Conservation (phyloP, 1,284 basidiomycete genomes). For the Afroboletus lepidellus region DNA sequence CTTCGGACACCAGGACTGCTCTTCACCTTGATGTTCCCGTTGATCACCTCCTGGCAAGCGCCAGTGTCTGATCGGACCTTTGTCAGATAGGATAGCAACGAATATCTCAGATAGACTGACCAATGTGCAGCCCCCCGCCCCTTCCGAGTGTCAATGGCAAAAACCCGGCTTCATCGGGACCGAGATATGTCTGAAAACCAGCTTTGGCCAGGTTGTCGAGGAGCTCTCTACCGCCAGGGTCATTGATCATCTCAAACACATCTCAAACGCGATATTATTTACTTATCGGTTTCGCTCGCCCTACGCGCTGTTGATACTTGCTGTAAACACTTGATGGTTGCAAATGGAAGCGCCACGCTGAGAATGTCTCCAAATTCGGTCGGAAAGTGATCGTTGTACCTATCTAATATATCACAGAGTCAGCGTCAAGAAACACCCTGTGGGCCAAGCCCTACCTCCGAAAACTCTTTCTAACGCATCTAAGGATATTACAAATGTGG, state of each 20-base stretch:
- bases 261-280: not conserved
- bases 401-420: conserved; percentile 8
- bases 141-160: conserved; percentile 36
- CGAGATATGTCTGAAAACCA: conserved; percentile 44
- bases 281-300: conserved; percentile 27
- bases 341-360: conserved; percentile 18
- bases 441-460: conserved; percentile 13
- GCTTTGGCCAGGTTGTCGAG: conserved; percentile 39
- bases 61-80: conserved; percentile 30
- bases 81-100: not conserved
- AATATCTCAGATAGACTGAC: conserved; percentile 15
- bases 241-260: not conserved
- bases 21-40: conserved; percentile 47
- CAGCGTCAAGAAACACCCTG: not conserved
- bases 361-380: conserved; percentile 28
- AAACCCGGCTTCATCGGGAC: conserved; percentile 41
- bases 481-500: conserved; percentile 27
- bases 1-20: conserved; percentile 32
- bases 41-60: conserved; percentile 38
- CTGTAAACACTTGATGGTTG: conserved; percentile 16
- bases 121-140: conserved; percentile 44
- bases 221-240: conserved; percentile 29
- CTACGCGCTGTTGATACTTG: not conserved
- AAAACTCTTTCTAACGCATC: conserved; percentile 6
- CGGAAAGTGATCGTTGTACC: conserved; percentile 28